Conservation (phyloP, 768 basidiomycete genomes). For the Pleurotus djamor region DNA sequence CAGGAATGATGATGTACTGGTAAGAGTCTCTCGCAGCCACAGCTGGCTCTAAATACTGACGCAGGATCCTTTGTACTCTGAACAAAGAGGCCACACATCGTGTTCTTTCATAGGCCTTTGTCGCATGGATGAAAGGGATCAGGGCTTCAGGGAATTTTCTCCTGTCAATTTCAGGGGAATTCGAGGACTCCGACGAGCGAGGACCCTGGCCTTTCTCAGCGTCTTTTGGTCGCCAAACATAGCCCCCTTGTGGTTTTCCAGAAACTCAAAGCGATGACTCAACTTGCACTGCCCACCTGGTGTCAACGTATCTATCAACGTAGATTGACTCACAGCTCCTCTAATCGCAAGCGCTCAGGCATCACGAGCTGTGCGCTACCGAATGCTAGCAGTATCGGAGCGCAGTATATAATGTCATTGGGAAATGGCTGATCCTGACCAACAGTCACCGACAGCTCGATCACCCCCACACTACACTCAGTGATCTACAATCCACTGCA, state of each 20-base stretch:
- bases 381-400: background rate
- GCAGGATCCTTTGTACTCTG: background rate
- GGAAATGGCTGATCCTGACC: background rate
- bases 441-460: background rate
- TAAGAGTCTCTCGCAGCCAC: too few species aligned
- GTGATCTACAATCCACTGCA: too few species aligned
- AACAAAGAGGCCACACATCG: background rate
- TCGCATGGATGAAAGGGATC: too few species aligned
- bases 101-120: too few species aligned
- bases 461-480: too few species aligned
- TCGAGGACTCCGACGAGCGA: background rate
- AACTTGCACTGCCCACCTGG: background rate
- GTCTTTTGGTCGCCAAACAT: background rate
- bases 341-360: conserved; percentile 3
- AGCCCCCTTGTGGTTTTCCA: conserved; percentile 4
- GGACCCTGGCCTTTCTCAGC: background rate
- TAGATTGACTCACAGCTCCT: conserved; percentile 3
- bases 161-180: background rate
- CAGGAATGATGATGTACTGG: too few species aligned
- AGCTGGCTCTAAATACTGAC: background rate
- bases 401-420: background rate
- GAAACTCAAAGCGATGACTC: background rate
- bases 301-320: background rate
- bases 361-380: background rate
- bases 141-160: too few species aligned